Base-by-base conservation (phyloP, 1,284 basidiomycete species). In the Psilocybe mexicana region DNA sequence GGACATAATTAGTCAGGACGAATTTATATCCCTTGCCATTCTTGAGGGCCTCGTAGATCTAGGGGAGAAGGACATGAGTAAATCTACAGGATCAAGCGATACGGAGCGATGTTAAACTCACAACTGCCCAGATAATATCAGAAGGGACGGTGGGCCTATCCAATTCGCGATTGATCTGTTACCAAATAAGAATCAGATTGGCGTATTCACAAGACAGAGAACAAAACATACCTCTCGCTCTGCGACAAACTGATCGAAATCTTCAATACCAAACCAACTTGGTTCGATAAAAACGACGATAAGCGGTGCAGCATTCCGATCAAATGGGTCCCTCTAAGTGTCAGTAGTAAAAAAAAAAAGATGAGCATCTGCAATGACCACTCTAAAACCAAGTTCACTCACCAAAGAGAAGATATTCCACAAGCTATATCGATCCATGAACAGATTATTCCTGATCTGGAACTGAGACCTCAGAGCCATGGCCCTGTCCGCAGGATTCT, bases 351-450 rank as follows among this genome's bases (percentile, higher is more conserved):
- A 11, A 1, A 52, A 18, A 44, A 36, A 24, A 36, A 23, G 6
- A 44, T 30, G 6, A 40, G 8, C n/a, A n/a, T 6, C 38, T 42
- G 38, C 38, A 36, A 36, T 36, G 12, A 18, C 12, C 38, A 40
- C 38, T 4, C 6, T 14, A 11, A 40, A 30, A 25, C 23, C 23
- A 38, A 42, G 23, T 4, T 24, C 4, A 52, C 60, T 38, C 54
- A 66, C 69, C 57, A 70, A 42, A 35, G 63, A 57, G 23, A 67
- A 57, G 23, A 70, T 65, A 55, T 69, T 65, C 69, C 69, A 70
- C 18, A 64, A 61, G 6, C 61, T 62, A 57, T 65, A 63, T 25
- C 62, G 67, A 11, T 68, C 67, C 1, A 55, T 14, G 44, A 64
- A 65, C 23, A 70, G 45, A 24, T 56, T 38, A 30, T 63, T 68